Percentiles rank a stretch among this genome's conserved stretches.
These are phyloP conservation scores for Populus trichocarpa DNA, from an alignment of 441 rosid species.

Conservation along the genomic window DNA sequence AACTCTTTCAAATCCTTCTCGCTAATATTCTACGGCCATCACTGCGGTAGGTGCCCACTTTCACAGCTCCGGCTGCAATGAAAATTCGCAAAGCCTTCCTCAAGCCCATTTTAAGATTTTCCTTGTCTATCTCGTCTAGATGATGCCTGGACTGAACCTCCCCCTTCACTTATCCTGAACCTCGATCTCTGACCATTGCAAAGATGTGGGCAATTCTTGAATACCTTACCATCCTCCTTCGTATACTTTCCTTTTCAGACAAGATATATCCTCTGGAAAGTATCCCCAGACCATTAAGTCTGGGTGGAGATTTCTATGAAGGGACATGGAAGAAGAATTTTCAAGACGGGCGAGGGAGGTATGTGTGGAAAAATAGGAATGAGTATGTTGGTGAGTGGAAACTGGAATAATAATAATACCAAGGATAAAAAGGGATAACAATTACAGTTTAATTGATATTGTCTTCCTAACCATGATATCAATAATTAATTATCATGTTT, in stretches of 20 bases:
- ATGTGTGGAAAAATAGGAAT: slow-evolving; percentile 84
- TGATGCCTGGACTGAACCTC: slow-evolving; percentile 35
- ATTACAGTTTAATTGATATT: not conserved
- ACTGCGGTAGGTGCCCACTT: slow-evolving; percentile 64
- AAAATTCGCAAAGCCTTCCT: slow-evolving; percentile 51
- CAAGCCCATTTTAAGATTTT: slow-evolving; percentile 45
- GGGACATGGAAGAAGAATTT: slow-evolving; percentile 81
- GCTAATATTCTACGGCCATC: slow-evolving; percentile 50
- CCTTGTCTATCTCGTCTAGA: slow-evolving; percentile 36
- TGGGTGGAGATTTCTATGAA: slow-evolving; percentile 62
- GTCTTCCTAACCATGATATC: too few species aligned
- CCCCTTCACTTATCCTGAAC: slow-evolving; percentile 51
- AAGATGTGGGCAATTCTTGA: slow-evolving; percentile 51
- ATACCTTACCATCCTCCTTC: slow-evolving; percentile 72
- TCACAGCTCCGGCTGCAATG: slow-evolving; percentile 73
- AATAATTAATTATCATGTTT: too few species aligned
- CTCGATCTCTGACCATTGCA: slow-evolving; percentile 48
- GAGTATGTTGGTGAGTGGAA: slow-evolving; percentile 79
- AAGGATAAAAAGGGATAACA: slow-evolving; percentile 39
- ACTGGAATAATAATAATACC: slow-evolving; percentile 34
- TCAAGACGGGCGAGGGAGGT: slow-evolving; percentile 78
- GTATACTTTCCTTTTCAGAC: slow-evolving; percentile 39
- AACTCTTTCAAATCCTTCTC: slow-evolving; percentile 57
- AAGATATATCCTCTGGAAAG: slow-evolving; percentile 50
- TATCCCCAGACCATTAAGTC: slow-evolving; percentile 47